Evolutionary conservation across 306 rosid species (phyloP).

Genomic region (Hylodesmum podocarpum): DNA sequence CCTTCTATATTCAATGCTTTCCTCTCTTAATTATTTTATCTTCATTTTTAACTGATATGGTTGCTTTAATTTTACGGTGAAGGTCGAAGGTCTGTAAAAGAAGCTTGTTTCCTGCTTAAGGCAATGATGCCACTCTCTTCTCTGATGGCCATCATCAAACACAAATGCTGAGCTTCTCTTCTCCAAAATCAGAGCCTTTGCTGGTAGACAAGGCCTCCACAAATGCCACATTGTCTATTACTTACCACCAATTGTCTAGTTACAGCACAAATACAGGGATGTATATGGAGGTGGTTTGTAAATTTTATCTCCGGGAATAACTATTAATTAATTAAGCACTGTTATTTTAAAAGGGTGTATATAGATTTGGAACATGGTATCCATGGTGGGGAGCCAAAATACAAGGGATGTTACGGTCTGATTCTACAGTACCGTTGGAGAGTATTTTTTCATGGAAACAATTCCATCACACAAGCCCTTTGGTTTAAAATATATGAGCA

Average conservation of each 20-base stretch:
- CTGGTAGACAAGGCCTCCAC: slow-evolving; percentile 22
- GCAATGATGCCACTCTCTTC: slow-evolving; percentile 40
- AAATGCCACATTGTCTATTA: slow-evolving; percentile 32
- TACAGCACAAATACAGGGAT: slow-evolving; percentile 54
- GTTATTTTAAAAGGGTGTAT: too few relatives aligned
- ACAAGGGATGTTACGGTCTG: slow-evolving; percentile 26
- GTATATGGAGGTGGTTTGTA: too few relatives aligned
- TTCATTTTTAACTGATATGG: too few relatives aligned
- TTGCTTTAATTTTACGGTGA: too few relatives aligned
- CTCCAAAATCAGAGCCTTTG: slow-evolving; percentile 59
- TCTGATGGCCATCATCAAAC: slow-evolving; percentile 48
- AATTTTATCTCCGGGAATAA: too few relatives aligned
- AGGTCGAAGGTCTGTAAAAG: too few relatives aligned
- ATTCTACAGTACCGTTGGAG: slow-evolving; percentile 37
- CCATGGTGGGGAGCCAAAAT: slow-evolving; percentile 13
- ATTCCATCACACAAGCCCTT: too few relatives aligned
- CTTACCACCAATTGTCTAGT: slow-evolving; percentile 33
- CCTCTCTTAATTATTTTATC: too few relatives aligned
- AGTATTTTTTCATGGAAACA: slow-evolving; percentile 71
- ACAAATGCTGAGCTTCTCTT: slow-evolving; percentile 80
- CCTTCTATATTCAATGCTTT: too few relatives aligned
- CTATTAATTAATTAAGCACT: too few relatives aligned
- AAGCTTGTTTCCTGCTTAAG: too few relatives aligned
- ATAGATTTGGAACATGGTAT: slow-evolving; percentile 6
- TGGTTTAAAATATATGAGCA: too few relatives aligned